Conservation (phyloP, 495 filamentous ascomycete genomes). For the Aspergillus sclerotiicarbonarius region DNA sequence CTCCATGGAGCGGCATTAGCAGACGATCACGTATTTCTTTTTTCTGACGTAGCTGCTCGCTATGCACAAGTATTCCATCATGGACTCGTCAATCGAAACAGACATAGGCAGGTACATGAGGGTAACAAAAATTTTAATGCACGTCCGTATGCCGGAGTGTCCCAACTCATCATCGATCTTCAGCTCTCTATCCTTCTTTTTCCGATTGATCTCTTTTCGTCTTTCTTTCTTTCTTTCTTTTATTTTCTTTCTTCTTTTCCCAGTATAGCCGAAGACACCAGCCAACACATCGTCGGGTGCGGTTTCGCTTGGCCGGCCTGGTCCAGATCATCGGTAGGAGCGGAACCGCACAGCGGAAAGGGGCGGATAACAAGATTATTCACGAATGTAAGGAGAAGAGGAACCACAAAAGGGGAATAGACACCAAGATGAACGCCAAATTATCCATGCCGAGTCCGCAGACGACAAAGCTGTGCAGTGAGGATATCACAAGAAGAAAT, state of each 20-base stretch:
- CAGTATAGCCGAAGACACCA: neutral
- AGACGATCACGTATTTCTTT: neutral
- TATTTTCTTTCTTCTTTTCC: neutral
- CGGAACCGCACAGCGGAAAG: neutral
- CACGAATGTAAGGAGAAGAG: conserved; percentile 9
- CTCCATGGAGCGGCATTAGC: neutral
- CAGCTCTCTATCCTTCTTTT: neutral
- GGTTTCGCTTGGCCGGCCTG: neutral
- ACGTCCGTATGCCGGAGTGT: neutral
- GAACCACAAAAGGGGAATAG: conserved; percentile 15
- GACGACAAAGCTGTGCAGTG: conserved; percentile 14
- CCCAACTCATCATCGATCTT: neutral
- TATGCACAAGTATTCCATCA: conserved; percentile 23
- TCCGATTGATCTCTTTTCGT: neutral
- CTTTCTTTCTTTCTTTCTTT: neutral
- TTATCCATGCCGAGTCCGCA: conserved; percentile 30
- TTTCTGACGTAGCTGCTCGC: conserved; percentile 13
- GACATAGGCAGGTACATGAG: conserved; percentile 1
- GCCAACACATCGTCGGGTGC: neutral
- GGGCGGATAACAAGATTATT: conserved; percentile 1
- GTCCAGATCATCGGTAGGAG: neutral
- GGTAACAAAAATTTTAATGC: neutral
- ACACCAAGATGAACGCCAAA: conserved; percentile 33
- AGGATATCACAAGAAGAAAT: conserved; percentile 24
- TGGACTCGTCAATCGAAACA: conserved; percentile 17